Base-by-base conservation (phyloP, 192 early-diverging fungal species). In the Globomyces pollinis-pini region DNA sequence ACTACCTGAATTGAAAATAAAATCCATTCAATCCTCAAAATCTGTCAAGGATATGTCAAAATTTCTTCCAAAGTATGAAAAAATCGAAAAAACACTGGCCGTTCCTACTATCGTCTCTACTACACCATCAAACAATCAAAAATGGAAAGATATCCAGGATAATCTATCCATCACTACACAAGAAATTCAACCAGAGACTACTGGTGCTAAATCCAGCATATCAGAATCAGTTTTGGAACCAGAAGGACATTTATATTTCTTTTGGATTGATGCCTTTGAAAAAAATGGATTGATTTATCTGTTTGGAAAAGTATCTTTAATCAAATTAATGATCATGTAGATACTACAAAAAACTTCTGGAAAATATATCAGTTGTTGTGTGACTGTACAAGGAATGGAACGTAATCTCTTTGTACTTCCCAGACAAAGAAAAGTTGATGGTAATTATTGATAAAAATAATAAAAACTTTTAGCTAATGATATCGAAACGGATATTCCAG, bases 341-440 rank as follows among this genome's bases (percentile, higher is more conserved):
- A n/a, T n/a, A n/a, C n/a, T n/a, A 59, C 43, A 5, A 69, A 74
- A 21, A n/a, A n/a, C n/a, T n/a, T n/a, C n/a, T n/a, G 69, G 76
- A 33, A 66, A 50, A 1, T 89, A 77, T 59, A 69, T 88, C 18
- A 93, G 89, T 66, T 94, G 93, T 62, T 92, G 89, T 64, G 67
- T 92, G 1, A 72, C 70, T 1, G 88, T 98, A 3, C 66, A 88
- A 3, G 82, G 85, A 44, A 75, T 98, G 33, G 72, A 85, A 54
- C 84, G 94, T 62, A 96, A 91, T 58, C 35, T 99, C 18, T 95
- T 86, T 67, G 62, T 99, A n/a, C 79, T 99, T n/a, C 94, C 94
- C 29, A 77, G 94, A 20, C 4, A 53, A 13, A 38, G 55, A 12
- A 47, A 71, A 35, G 36, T 87, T 32, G 83, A 86, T 66, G 65